Conservation (phyloP, 2,329 filamentous ascomycete genomes). For the Fusarium denticulatum region DNA sequence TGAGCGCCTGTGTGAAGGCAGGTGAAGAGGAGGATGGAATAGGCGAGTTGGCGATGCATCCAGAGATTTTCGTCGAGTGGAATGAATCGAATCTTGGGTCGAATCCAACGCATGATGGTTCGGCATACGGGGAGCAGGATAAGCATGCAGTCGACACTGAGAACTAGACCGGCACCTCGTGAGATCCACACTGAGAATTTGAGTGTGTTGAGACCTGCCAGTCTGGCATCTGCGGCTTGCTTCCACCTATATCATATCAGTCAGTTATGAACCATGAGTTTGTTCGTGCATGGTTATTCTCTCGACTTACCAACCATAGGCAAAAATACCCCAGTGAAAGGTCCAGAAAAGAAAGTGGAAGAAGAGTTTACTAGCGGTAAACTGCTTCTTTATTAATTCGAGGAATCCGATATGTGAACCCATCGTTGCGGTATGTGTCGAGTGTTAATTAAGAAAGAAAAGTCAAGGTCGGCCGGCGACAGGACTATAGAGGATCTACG, state of each 20-base stretch:
- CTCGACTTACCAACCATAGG: slow-evolving; percentile 78
- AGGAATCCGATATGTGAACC: slow-evolving; percentile 54
- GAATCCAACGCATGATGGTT: slow-evolving; percentile 83
- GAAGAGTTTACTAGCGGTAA: slow-evolving; percentile 74
- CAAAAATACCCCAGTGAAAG: slow-evolving; percentile 82
- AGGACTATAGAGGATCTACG: slow-evolving; percentile 18
- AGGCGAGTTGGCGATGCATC: slow-evolving; percentile 96
- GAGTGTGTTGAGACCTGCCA: slow-evolving; percentile 83
- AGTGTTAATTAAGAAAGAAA: slow-evolving; percentile 5
- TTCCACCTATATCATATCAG: slow-evolving; percentile 70
- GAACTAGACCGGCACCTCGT: slow-evolving; percentile 86
- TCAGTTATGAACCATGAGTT: background rate
- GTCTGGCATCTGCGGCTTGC: slow-evolving; percentile 72
- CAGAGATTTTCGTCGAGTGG: slow-evolving; percentile 97
- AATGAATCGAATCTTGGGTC: slow-evolving; percentile 87
- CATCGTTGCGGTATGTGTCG: slow-evolving; percentile 45
- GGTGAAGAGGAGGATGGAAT: slow-evolving; percentile 85
- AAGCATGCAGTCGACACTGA: slow-evolving; percentile 85
- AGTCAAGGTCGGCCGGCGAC: slow-evolving; percentile 36
- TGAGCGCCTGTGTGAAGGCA: slow-evolving; percentile 80
- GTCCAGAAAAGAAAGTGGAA: slow-evolving; percentile 87
- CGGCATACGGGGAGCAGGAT: slow-evolving; percentile 96
- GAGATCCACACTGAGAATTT: slow-evolving; percentile 95
- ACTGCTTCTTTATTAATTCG: slow-evolving; percentile 68
- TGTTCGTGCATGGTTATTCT: background rate